Evolutionary conservation across 371 early-diverging fungal genomes (phyloP).

Genomic region (Syncephalastrum monosporum): DNA sequence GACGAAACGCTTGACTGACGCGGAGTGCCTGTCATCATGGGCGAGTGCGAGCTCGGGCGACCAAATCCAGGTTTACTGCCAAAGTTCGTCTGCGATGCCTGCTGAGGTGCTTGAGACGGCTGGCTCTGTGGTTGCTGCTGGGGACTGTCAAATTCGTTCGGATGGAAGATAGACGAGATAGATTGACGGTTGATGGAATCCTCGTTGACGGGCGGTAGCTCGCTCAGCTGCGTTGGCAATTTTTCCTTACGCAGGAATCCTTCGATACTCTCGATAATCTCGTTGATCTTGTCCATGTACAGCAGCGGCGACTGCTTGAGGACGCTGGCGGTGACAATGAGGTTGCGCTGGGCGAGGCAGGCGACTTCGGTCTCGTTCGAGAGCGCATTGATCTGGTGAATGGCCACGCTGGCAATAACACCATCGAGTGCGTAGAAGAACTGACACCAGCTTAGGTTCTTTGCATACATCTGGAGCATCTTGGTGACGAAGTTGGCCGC

Average conservation of each 20-base stretch:
- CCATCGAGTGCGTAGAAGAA: conserved; percentile 50
- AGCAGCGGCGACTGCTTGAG: conserved; percentile 44
- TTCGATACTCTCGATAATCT: conserved; percentile 40
- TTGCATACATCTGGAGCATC: conserved; percentile 45
- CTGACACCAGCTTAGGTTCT: conserved; percentile 41
- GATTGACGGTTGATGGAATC: conserved; percentile 41
- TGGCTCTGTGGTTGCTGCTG: conserved; percentile 11
- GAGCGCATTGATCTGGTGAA: conserved; percentile 48
- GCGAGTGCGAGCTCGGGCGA: conserved; percentile 2
- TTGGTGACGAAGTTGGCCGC: conserved; percentile 40
- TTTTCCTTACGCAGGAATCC: conserved; percentile 32
- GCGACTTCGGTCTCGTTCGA: conserved; percentile 40
- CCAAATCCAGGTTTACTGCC: background rate
- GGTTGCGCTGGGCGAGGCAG: conserved; percentile 38
- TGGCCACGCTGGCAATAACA: conserved; percentile 43
- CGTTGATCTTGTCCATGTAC: conserved; percentile 51
- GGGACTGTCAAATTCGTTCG: conserved; percentile 21
- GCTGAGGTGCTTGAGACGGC: conserved; percentile 16
- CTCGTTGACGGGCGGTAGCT: conserved; percentile 39
- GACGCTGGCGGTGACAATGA: conserved; percentile 40
- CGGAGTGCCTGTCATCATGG: no score
- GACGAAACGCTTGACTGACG: no score
- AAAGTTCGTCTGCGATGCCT: conserved; percentile 1
- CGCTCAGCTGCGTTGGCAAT: conserved; percentile 26
- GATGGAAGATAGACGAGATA: conserved; percentile 36